phyloP scores from a whole-genome alignment of 345 rosid genomes.

The Alliaria petiolata region DNA sequence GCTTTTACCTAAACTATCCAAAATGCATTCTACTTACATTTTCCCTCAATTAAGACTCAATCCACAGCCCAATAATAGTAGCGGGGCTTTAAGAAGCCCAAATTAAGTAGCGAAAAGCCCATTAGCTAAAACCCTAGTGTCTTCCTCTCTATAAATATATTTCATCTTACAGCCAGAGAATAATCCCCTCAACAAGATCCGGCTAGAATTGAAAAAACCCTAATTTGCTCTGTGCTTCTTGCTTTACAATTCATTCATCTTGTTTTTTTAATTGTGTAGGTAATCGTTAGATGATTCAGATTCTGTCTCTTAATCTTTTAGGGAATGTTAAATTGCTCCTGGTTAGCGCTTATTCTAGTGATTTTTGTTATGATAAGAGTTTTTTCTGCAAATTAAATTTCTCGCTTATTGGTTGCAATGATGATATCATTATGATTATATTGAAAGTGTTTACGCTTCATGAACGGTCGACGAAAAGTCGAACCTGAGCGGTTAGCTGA shows the following conservation, averaged over 20 bases:
- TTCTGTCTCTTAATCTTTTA: neutral
- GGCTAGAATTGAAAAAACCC: constrained; percentile 16
- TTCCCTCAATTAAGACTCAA: neutral
- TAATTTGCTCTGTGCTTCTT: neutral
- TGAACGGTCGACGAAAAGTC: constrained; percentile 44
- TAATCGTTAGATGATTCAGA: neutral
- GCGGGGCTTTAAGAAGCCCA: neutral
- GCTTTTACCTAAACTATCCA: constrained; percentile 1
- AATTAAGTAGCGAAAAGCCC: neutral
- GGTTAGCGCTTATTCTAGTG: neutral
- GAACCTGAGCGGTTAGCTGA: constrained; percentile 66
- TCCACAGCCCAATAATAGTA: neutral
- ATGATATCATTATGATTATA: constrained; percentile 29
- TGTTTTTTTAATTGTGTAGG: neutral
- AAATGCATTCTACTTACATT: neutral
- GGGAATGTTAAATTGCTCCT: neutral
- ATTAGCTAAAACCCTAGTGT: constrained; percentile 8
- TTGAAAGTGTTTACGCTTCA: constrained; percentile 36
- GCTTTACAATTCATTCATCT: neutral
- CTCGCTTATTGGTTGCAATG: constrained; percentile 37
- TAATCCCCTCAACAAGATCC: neutral
- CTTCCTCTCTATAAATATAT: neutral
- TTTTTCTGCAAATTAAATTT: too few species aligned
- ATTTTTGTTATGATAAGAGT: neutral
- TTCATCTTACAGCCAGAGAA: neutral